Conservation (phyloP, 352 stramenopile species). For the Phytophthora fragariaefolia region DNA sequence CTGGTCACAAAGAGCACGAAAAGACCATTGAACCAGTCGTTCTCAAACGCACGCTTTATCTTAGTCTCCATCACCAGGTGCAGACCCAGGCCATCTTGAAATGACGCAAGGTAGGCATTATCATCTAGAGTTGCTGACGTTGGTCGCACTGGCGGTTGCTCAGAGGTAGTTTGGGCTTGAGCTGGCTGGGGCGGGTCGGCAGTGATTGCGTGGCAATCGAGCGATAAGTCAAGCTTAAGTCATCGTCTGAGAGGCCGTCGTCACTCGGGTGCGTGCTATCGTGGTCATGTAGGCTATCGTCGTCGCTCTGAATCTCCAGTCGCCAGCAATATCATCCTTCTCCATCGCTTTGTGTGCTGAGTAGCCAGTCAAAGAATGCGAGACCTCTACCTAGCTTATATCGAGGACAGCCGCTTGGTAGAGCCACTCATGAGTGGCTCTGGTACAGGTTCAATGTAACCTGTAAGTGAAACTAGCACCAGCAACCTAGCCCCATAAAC, state of each 20-base stretch:
- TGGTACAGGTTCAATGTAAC: not conserved
- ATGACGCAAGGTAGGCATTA: not conserved
- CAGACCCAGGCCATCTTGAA: not conserved
- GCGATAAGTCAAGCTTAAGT: not conserved
- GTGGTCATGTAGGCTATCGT: not conserved
- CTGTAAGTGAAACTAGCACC: not conserved
- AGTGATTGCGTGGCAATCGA: not conserved
- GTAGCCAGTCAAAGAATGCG: not conserved
- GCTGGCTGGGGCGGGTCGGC: not conserved
- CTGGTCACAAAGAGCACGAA: constrained; percentile 13
- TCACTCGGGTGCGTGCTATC: not conserved
- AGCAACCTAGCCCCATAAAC: not conserved
- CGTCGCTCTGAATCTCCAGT: not conserved
- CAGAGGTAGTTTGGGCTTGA: not conserved
- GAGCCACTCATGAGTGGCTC: not conserved
- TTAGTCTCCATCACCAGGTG: not conserved
- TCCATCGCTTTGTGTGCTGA: not conserved
- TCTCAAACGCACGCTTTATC: not conserved
- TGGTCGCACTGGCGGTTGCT: not conserved
- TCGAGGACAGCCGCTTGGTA: not conserved
- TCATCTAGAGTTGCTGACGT: not conserved
- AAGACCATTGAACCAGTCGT: not conserved
- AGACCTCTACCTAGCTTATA: not conserved
- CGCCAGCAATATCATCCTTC: not conserved
- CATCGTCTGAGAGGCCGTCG: not conserved